Evolutionary conservation across 768 basidiomycete genomes (phyloP).

Genomic region (Boletus pseudopeckii): DNA sequence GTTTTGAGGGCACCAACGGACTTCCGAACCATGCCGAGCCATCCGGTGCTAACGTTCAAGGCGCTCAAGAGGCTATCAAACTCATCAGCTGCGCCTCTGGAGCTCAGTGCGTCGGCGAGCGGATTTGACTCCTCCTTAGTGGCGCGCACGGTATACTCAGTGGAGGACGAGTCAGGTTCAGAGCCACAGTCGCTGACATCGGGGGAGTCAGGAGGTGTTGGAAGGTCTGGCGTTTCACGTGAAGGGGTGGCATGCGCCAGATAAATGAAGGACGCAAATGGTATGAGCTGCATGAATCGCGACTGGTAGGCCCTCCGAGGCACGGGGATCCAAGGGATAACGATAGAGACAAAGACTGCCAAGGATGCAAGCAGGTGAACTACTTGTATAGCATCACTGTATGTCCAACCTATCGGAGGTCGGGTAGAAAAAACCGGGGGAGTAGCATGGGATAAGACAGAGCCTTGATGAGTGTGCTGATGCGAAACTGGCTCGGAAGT

Average conservation of each 20-base stretch:
- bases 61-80: conserved; percentile 36
- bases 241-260: background rate
- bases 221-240: conserved; percentile 15
- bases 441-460: conserved; percentile 46
- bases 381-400: conserved; percentile 54
- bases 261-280: conserved; percentile 19
- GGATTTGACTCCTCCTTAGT: conserved; percentile 13
- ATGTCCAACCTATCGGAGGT: conserved; percentile 35
- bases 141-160: conserved; percentile 24
- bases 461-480: conserved; percentile 55
- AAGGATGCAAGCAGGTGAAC: conserved; percentile 67
- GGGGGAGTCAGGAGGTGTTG: conserved; percentile 30
- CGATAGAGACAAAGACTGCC: conserved; percentile 56
- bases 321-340: conserved; percentile 44
- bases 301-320: conserved; percentile 19
- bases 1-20: conserved; percentile 8
- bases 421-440: conserved; percentile 15
- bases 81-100: conserved; percentile 39
- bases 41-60: conserved; percentile 38
- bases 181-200: conserved; percentile 24
- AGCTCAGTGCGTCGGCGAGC: conserved; percentile 30
- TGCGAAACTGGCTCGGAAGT: conserved; percentile 30
- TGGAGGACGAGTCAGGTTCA: conserved; percentile 30
- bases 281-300: conserved; percentile 27
- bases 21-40: conserved; percentile 35